These are phyloP conservation scores for Rosa rugosa DNA, from an alignment of 306 rosid genomes.

Conservation along the genomic window DNA sequence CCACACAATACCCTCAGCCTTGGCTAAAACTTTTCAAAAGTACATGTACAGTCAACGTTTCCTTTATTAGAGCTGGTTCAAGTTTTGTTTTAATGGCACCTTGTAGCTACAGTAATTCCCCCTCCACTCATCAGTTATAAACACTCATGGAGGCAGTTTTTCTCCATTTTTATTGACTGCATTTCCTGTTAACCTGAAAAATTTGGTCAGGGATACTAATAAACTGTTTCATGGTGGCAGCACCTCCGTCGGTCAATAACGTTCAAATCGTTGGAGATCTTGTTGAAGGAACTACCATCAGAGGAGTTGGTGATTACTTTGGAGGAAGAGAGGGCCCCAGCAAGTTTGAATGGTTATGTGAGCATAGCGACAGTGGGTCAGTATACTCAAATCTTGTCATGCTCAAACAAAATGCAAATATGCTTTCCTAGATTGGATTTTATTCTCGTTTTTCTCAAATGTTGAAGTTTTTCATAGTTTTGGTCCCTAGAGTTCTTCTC, in stretches of 20 bases:
- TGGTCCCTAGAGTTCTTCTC: slow-evolving; percentile 5
- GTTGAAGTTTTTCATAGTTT: slow-evolving; percentile 16
- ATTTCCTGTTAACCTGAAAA: not conserved
- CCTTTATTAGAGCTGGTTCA: not conserved
- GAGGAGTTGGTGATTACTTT: slow-evolving; percentile 92
- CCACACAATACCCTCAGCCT: not conserved
- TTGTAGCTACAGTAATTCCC: not conserved
- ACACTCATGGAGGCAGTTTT: not conserved
- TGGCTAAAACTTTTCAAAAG: not conserved
- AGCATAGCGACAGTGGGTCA: slow-evolving; percentile 70
- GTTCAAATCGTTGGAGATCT: slow-evolving; percentile 79
- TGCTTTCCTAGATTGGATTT: slow-evolving; percentile 16
- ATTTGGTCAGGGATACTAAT: not conserved
- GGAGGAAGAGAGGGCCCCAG: slow-evolving; percentile 99
- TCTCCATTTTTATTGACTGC: not conserved
- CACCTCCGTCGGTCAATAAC: slow-evolving; percentile 84
- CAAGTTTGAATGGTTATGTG: slow-evolving; percentile 92
- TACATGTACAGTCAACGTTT: not conserved
- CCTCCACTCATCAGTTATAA: too few relatives aligned
- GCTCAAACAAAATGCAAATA: slow-evolving; percentile 5
- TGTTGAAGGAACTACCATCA: slow-evolving; percentile 73
- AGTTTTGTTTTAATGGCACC: not conserved
- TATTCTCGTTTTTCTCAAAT: slow-evolving; percentile 12
- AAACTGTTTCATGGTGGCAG: slow-evolving; percentile 41
- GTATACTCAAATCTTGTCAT: slow-evolving; percentile 31